Evolutionary conservation across 78 protist species (phyloP).

Genomic region (Cavenderia fasciculata): DNA sequence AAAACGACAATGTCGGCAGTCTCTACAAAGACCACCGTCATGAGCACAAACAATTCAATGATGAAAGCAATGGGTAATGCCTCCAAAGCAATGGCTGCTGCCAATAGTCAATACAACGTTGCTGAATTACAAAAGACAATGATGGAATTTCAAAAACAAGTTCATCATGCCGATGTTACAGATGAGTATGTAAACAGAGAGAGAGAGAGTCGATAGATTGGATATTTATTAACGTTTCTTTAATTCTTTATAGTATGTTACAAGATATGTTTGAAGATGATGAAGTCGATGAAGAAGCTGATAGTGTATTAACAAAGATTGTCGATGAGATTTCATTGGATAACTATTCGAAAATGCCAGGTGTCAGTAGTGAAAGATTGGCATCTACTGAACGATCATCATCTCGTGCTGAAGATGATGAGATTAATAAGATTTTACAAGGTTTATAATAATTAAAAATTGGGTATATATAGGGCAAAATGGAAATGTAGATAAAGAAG

Average conservation of each 20-base stretch:
- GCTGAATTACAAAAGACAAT: slow-evolving; percentile 58
- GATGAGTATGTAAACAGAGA: slow-evolving; percentile 10
- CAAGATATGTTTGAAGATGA: slow-evolving; percentile 79
- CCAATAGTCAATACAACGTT: slow-evolving; percentile 26
- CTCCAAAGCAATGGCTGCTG: slow-evolving; percentile 34
- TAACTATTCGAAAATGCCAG: slow-evolving; percentile 39
- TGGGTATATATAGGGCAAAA: no score
- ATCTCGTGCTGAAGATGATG: background rate
- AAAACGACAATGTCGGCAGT: slow-evolving; percentile 47
- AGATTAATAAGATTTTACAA: background rate
- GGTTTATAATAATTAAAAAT: no score
- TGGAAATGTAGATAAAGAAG: no score
- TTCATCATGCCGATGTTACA: slow-evolving; percentile 24
- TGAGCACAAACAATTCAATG: slow-evolving; percentile 11
- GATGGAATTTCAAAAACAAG: slow-evolving; percentile 63
- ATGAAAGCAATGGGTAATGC: slow-evolving; percentile 55
- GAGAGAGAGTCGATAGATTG: background rate
- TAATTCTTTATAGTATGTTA: slow-evolving; percentile 14
- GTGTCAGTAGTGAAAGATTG: background rate
- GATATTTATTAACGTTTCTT: background rate
- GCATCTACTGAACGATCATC: background rate
- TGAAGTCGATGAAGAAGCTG: slow-evolving; percentile 63
- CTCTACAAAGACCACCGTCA: slow-evolving; percentile 37
- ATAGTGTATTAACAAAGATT: slow-evolving; percentile 38
- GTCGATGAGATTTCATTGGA: slow-evolving; percentile 45